phyloP scores from a whole-genome alignment of 2,329 filamentous ascomycete species.

The Pseudogymnoascus sp. region DNA sequence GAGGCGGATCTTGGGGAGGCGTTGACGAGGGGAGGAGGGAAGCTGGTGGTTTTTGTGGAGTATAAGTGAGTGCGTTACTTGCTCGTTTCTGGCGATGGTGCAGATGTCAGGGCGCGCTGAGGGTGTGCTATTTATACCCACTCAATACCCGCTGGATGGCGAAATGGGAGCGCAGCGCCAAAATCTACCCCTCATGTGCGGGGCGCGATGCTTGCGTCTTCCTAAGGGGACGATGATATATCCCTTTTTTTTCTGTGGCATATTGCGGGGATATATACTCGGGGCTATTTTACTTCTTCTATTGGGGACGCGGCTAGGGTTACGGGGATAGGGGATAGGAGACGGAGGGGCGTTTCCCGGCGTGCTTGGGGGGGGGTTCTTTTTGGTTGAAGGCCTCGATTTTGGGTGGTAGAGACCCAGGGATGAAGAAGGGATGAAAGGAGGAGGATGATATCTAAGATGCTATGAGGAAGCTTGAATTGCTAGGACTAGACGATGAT shows the following conservation, averaged over 20 bases:
- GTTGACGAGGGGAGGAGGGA: not conserved
- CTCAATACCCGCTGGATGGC: not conserved
- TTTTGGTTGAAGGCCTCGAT: no score
- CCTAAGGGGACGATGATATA: not conserved
- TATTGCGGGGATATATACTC: not conserved
- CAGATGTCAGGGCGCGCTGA: no score
- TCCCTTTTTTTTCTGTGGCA: not conserved
- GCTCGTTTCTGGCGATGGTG: no score
- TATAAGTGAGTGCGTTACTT: not conserved
- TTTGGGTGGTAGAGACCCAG: no score
- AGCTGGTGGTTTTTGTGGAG: not conserved
- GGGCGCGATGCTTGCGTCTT: not conserved
- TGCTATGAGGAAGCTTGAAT: not conserved
- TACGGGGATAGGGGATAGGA: not conserved
- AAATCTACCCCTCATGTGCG: not conserved
- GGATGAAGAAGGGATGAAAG: not conserved
- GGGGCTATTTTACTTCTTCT: not conserved
- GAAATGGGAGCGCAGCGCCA: not conserved
- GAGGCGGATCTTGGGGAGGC: not conserved
- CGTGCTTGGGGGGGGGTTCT: not conserved
- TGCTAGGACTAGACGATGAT: not conserved
- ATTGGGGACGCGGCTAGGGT: not conserved
- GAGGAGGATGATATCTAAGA: not conserved
- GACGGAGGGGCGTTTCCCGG: not conserved
- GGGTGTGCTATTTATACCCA: not conserved